Evolutionary conservation across 164 flowering plant species (phyloP).

Genomic region (Houttuynia cordata): DNA sequence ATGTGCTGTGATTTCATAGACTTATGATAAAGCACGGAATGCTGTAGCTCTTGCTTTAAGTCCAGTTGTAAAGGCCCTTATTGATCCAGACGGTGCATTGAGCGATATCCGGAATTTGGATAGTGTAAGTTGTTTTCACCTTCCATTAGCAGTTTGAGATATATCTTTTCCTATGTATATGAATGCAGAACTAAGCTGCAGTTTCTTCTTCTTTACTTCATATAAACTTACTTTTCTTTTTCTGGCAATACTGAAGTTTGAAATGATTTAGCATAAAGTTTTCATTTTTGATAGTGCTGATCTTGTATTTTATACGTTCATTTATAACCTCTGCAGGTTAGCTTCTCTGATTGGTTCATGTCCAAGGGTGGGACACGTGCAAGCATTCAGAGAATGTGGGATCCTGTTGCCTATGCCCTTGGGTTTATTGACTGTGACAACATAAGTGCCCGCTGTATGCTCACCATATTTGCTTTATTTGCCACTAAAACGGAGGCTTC

Average conservation of each 20-base stretch:
- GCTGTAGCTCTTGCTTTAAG: slow-evolving; percentile 94
- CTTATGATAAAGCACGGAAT: slow-evolving; percentile 92
- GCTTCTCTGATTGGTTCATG: slow-evolving; percentile 95
- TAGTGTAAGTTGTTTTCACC: slow-evolving; percentile 34
- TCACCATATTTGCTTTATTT: slow-evolving; percentile 86
- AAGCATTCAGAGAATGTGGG: slow-evolving; percentile 98
- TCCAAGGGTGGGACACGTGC: slow-evolving; percentile 93
- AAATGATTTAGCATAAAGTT: background rate
- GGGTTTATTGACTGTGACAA: slow-evolving; percentile 98
- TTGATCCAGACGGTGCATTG: slow-evolving; percentile 98
- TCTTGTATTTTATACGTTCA: background rate
- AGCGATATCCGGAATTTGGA: slow-evolving; percentile 69
- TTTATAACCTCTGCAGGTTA: slow-evolving; percentile 37
- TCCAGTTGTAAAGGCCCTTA: slow-evolving; percentile 87
- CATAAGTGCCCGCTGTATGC: slow-evolving; percentile 99
- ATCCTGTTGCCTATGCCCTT: slow-evolving; percentile 97
- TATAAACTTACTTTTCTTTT: background rate
- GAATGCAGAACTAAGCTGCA: background rate
- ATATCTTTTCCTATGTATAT: too few relatives aligned
- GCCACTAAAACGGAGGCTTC: slow-evolving; percentile 99
- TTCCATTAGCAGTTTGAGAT: background rate
- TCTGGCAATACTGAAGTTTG: background rate
- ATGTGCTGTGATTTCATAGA: slow-evolving; percentile 28
- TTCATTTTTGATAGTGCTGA: background rate
- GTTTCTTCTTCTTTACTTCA: background rate